These are phyloP conservation scores for Trametes hirsuta DNA, from an alignment of 1,284 basidiomycete species.

Conservation along the genomic window DNA sequence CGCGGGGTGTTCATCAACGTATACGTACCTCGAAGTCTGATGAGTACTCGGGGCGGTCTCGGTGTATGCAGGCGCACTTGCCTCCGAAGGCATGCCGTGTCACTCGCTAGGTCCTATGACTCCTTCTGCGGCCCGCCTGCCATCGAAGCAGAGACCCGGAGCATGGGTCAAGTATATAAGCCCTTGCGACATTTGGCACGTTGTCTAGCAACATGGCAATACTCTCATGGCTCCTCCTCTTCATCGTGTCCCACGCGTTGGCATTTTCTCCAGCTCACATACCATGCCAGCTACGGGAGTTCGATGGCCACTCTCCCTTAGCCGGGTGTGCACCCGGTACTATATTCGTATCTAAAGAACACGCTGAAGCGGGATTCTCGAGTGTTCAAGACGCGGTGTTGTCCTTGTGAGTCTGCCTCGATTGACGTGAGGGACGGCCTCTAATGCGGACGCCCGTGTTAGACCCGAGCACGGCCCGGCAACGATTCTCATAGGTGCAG, in stretches of 20 bases:
- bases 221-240: background rate
- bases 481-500: constrained; percentile 60
- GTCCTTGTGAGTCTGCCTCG: constrained; percentile 47
- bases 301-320: constrained; percentile 43
- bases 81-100: too few species aligned
- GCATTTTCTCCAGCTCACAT: constrained; percentile 51
- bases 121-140: too few species aligned
- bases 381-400: constrained; percentile 55
- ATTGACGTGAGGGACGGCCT: background rate
- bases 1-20: too few species aligned
- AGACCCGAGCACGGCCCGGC: constrained; percentile 45
- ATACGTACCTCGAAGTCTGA: too few species aligned
- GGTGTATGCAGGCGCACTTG: too few species aligned
- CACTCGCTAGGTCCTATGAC: too few species aligned
- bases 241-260: too few species aligned
- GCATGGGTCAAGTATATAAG: background rate
- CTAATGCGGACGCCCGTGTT: background rate
- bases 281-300: constrained; percentile 55
- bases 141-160: background rate
- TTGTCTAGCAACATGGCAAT: background rate
- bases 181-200: too few species aligned
- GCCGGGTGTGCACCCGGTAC: constrained; percentile 59
- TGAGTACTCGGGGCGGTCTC: too few species aligned
- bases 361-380: constrained; percentile 48
- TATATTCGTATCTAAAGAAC: constrained; percentile 56